Base-by-base conservation (phyloP, 2,329 filamentous ascomycete genomes). In the Fusarium drepaniforme region DNA sequence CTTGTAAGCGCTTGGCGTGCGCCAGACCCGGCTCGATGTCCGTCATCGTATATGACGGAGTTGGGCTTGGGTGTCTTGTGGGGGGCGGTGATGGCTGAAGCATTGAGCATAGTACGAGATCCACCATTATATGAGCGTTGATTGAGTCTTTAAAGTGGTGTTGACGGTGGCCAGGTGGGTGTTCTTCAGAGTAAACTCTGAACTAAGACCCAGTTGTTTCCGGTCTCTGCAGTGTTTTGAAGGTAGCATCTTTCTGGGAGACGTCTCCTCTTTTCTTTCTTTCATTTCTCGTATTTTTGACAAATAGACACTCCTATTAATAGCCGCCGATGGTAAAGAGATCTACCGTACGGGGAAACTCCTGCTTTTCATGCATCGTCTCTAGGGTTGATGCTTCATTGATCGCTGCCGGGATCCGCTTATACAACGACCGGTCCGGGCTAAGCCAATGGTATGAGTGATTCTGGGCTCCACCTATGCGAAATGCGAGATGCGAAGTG, bases 401-500 rank as follows among this genome's bases (percentile, higher is more conserved):
- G 11, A 35, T 30, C 25, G 9, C 28, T 30, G 28, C 28, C 8
- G 2, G 28, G 8, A 38, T 58, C 53, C 53, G 37, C 53, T 58
- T 58, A 8, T 8, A 21, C 53, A 58, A 58, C 28, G 23, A 58
- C 15, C 28, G 9, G 4, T 35, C 30, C 18, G 28, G 37, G 28
- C 53, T 58, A 35, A 38, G 30, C 53, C 53, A 58, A 58, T 58
- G 28, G 53, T 5, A 58, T 58, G 53, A 35, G 25, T 58, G 23
- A 3, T 58, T 58, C 25, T 23, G 28, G 53, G 53, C 0, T 58
- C 23, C 53, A 35, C 28, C 23, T 58, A 58, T 58, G 53, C 61
- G 61, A 65, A 65, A 65, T 65, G 63, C 63, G 63, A 65, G 42
- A 65, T 65, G 63, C 51, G 63, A 65, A 65, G 37, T 65, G 51